Evolutionary conservation across 345 rosid species (phyloP), one percentile per base, ranked within the genome.

Genomic region (Syzygium aromaticum): DNA sequence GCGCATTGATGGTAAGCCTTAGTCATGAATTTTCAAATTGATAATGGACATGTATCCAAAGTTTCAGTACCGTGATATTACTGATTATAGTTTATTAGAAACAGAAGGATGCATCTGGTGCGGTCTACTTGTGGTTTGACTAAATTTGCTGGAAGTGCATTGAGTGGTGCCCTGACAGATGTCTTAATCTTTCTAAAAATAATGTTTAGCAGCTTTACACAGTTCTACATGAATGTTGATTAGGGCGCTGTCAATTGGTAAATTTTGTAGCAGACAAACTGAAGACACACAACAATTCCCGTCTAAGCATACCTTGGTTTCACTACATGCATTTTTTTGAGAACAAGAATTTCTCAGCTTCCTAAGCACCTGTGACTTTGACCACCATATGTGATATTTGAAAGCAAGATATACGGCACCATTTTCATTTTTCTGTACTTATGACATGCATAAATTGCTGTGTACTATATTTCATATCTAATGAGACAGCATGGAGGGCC

Each of bases 1-100:
- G 87, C 95, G 99, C 86, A 96, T 96, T 89, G 99, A 98, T 91
- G 99, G 99, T 98, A 93, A 93, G 85, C 83, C 85, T 64, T 84
- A n/a, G 11, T 82, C 86, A 23, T 0, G 11, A 54, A 27, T 54
- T 40, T 51, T 33, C 80, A 12, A 51, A 3, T 52, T 53, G 16
- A 77, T 77, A 56, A 33, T 52, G 49, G 80, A 73, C 46, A 40
- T 17, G 46, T 5, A 73, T 21, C 1, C 49, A 73, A 33, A 73
- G 19, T 73, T 33, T 19, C 80, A 73, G 49, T 38, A 38, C 25
- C 2, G 1, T 0, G 0, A 73, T 13, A 33, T 73, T 73, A 38
- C 27, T 33, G 49, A 73, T 38, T 73, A 40, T 73, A 10, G 40
- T 73, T 73, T 73, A 38, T 38, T 19, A 40, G 80, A 73, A 22